Evolutionary conservation across 768 basidiomycete genomes (phyloP).

Genomic region (Punctularia strigosozonata): DNA sequence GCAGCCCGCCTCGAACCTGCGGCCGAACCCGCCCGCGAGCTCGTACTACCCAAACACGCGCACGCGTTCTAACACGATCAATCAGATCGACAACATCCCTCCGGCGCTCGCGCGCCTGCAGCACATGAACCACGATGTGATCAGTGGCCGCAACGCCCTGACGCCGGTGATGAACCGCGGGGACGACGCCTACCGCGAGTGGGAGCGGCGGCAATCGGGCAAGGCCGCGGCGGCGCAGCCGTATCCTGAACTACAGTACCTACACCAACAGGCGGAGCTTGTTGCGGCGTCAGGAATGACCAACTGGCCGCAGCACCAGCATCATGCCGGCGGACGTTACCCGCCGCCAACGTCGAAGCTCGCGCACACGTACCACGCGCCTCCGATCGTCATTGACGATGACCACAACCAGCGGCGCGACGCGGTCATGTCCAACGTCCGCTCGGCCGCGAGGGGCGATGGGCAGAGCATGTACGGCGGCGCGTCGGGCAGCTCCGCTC

Average conservation of each 20-base stretch:
- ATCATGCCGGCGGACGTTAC: constrained; percentile 28
- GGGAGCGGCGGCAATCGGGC: constrained; percentile 83
- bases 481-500: no score
- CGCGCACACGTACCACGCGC: constrained; percentile 51
- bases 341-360: constrained; percentile 55
- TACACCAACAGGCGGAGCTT: constrained; percentile 89
- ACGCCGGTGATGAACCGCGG: constrained; percentile 89
- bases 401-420: constrained; percentile 68
- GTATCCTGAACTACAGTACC: constrained; percentile 82
- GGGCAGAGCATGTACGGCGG: constrained; percentile 29
- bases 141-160: constrained; percentile 66
- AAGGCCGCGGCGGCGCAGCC: constrained; percentile 60
- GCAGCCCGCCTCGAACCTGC: constrained; percentile 11
- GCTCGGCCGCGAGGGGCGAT: constrained; percentile 47
- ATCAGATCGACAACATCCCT: constrained; percentile 85
- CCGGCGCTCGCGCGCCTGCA: constrained; percentile 84
- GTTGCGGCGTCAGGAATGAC: constrained; percentile 50
- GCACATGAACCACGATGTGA: constrained; percentile 80
- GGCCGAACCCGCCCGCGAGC: constrained; percentile 47
- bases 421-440: constrained; percentile 72
- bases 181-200: constrained; percentile 93
- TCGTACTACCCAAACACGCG: constrained; percentile 63
- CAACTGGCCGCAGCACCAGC: constrained; percentile 32
- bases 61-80: constrained; percentile 84
- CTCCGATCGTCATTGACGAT: constrained; percentile 57